Evolutionary conservation across 768 basidiomycete species (phyloP).

Genomic region (Tulasnella sp.): DNA sequence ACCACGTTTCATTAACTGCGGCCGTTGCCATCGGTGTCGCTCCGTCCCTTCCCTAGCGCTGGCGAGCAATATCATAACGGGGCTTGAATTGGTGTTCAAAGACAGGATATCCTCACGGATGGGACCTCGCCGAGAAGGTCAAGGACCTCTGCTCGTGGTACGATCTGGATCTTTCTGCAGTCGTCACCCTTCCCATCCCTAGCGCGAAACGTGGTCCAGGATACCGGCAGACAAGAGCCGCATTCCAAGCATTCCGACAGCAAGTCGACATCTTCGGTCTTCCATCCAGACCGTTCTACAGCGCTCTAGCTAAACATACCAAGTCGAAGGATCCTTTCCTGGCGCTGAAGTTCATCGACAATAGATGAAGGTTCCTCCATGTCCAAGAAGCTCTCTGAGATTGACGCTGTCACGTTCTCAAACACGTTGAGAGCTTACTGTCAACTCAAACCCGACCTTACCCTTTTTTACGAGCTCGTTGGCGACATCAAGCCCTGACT

Average conservation of each 20-base stretch:
- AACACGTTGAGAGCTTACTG: conserved; percentile 74
- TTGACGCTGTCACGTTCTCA: conserved; percentile 90
- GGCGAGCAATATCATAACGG: no score
- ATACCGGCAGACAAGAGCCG: conserved; percentile 84
- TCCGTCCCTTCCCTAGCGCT: no score
- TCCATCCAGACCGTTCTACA: conserved; percentile 95
- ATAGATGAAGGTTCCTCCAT: conserved; percentile 81
- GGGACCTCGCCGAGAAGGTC: conserved; percentile 90
- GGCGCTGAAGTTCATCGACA: conserved; percentile 85
- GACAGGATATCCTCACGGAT: conserved; percentile 57
- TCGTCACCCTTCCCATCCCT: conserved; percentile 77
- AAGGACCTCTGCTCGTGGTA: conserved; percentile 89
- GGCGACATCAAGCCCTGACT: conserved; percentile 97
- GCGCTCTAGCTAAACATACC: conserved; percentile 76
- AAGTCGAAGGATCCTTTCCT: conserved; percentile 64
- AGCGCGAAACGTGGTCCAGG: conserved; percentile 45
- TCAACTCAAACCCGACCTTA: conserved; percentile 76
- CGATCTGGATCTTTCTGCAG: conserved; percentile 70
- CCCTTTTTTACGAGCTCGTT: conserved; percentile 79
- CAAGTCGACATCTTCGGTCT: conserved; percentile 95
- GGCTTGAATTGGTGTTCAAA: no score
- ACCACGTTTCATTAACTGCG: no score
- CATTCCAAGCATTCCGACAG: conserved; percentile 92
- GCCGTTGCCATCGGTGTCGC: no score
- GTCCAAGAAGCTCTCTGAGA: conserved; percentile 94